phyloP scores from a whole-genome alignment of 345 rosid genomes.

The Ceriops decandra region DNA sequence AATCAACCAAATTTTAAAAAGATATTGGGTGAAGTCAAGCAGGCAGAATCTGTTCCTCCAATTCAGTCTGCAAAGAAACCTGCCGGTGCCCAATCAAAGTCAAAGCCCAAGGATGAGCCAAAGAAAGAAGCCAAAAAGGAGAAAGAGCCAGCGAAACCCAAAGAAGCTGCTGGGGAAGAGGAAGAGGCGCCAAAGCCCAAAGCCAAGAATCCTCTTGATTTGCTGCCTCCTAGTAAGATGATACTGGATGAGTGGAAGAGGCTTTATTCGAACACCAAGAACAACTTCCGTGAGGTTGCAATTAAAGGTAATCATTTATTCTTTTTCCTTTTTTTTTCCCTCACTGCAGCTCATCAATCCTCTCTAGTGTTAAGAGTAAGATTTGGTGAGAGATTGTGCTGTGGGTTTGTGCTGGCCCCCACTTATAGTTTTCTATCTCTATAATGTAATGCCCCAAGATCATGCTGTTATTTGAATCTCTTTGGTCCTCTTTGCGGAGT shows the following conservation, averaged over 20 bases:
- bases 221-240: conserved; percentile 92
- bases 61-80: conserved; percentile 58
- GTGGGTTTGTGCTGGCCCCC: too few species aligned
- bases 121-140: conserved; percentile 59
- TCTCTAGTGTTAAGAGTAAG: background rate
- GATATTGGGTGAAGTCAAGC: conserved; percentile 77
- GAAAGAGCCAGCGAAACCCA: conserved; percentile 79
- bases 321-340: background rate
- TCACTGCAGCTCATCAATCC: background rate
- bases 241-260: conserved; percentile 97
- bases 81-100: conserved; percentile 53
- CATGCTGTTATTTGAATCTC: too few species aligned
- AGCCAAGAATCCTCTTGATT: conserved; percentile 89
- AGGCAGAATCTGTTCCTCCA: conserved; percentile 61
- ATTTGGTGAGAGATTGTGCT: background rate
- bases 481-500: too few species aligned
- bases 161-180: conserved; percentile 36
- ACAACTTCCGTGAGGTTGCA: conserved; percentile 95
- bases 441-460: too few species aligned
- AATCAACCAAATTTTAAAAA: conserved; percentile 90
- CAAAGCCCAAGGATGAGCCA: conserved; percentile 62
- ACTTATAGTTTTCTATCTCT: too few species aligned
- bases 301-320: conserved; percentile 54
- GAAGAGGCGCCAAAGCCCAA: conserved; percentile 50
- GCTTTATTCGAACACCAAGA: conserved; percentile 92